phyloP scores from a whole-genome alignment of 2,329 filamentous ascomycete genomes.

The Diplodia scrobiculata region DNA sequence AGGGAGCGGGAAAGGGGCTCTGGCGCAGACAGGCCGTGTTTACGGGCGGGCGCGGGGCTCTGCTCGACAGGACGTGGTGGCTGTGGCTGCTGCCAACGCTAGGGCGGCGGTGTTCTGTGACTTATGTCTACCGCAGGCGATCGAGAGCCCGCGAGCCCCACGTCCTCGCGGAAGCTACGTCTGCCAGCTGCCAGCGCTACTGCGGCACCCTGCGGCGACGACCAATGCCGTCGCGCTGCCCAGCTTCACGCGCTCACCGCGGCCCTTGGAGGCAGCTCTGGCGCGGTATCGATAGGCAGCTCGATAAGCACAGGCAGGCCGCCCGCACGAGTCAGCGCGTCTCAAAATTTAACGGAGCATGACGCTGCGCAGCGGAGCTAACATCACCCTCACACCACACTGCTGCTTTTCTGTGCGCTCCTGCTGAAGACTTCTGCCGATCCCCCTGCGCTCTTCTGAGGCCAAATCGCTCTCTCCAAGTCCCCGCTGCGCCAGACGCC shows the following conservation, averaged over 20 bases:
- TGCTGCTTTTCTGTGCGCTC: neutral
- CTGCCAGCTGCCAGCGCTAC: neutral
- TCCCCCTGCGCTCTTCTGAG: neutral
- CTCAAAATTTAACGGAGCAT: constrained; percentile 12
- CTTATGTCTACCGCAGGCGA: constrained; percentile 2
- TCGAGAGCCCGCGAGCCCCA: neutral
- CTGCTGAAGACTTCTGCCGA: neutral
- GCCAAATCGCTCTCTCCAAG: neutral
- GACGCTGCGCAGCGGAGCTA: constrained; percentile 18
- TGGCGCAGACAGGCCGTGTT: neutral
- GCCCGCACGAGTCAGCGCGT: constrained; percentile 14
- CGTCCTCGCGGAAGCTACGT: neutral
- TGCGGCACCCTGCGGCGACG: neutral
- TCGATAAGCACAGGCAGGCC: neutral
- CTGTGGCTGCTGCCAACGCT: constrained; percentile 3
- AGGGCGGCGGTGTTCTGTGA: constrained; percentile 11
- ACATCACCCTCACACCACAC: constrained; percentile 21
- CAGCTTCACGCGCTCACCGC: neutral
- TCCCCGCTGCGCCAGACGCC: neutral
- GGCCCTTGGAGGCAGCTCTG: neutral
- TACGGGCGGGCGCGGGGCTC: too few species aligned
- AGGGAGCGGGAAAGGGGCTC: neutral
- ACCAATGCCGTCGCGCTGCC: neutral
- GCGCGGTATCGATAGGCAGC: neutral
- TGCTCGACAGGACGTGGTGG: neutral